Evolutionary conservation across 2,329 filamentous ascomycete species (phyloP), one percentile per base, ranked within the genome.

Genomic region (Talaromyces verruculosus): DNA sequence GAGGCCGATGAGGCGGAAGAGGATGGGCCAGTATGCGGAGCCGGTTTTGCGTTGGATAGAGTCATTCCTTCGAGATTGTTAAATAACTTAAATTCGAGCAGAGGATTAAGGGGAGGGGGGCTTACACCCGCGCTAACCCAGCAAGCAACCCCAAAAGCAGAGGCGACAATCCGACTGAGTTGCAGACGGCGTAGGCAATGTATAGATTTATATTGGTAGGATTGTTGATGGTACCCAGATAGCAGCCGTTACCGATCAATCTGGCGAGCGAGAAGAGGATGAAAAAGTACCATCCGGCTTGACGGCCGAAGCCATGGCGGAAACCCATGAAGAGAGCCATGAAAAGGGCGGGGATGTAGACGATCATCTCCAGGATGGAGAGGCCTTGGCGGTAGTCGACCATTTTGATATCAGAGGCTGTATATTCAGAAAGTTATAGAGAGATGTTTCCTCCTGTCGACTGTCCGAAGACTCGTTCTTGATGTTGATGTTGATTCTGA

Each of bases 261-360:
- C 76, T 72, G 30, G 75, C 65, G 7, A 73, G 59, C 55, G 70
- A 76, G 67, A 78, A 77, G 1, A 78, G 67, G 11, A 72, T 68
- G 4, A 79, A 72, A 61, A 75, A 77, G 28, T 75, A 72, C 75
- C 76, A 79, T 47, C 76, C 75, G 3, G 73, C 71, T 60, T 75
- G 73, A 63, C 68, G 74, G 43, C 68, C 67, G 37, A 75, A 72
- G 4, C 73, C 72, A 53, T 75, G 73, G 10, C 72, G 69, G 8
- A 61, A 61, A 35, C 66, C 65, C 57, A 75, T 66, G 63, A 68
- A 67, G 10, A 72, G 49, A n/a, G 71, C 66, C 19, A 70, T 25
- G 17, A 71, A 49, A 0, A 74, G 37, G 2, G 67, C 55, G 25
- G 72, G 72, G 7, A 67, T 30, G 49, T 73, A 74, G 45, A 71